Percentiles rank a stretch among this genome's conserved stretches.
phyloP scores from a whole-genome alignment of 805 yeast genomes.

The Pichia rugopelliculosa region DNA sequence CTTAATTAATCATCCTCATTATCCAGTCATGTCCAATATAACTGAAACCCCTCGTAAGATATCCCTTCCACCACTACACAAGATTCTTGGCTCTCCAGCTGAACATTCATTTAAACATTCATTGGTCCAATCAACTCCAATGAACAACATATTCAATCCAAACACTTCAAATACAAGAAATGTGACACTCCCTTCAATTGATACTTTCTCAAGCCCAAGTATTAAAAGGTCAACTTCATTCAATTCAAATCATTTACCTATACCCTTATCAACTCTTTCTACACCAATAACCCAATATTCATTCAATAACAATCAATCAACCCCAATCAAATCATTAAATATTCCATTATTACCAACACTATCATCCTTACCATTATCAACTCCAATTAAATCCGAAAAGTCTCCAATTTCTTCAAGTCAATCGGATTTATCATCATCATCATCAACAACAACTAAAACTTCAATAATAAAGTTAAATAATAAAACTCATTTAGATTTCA shows the following conservation, averaged over 20 bases:
- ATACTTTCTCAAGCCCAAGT: constrained; percentile 20
- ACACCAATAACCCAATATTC: constrained; percentile 21
- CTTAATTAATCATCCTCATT: background rate
- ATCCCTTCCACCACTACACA: background rate
- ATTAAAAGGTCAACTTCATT: constrained; percentile 19
- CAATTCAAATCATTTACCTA: background rate
- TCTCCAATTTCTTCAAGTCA: background rate
- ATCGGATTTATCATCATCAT: background rate
- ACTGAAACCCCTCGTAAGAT: background rate
- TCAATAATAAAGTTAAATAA: background rate
- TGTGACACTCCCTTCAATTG: constrained; percentile 17
- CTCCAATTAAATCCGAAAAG: background rate
- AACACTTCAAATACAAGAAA: background rate
- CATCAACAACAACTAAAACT: background rate
- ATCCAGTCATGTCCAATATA: background rate
- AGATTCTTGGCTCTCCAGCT: background rate
- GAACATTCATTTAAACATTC: background rate
- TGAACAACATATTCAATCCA: background rate
- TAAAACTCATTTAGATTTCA: background rate
- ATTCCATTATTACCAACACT: background rate
- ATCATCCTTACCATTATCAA: background rate
- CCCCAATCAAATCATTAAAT: constrained; percentile 1
- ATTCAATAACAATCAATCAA: constrained; percentile 10
- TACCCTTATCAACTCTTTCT: constrained; percentile 9
- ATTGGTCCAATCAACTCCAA: background rate